phyloP scores from a whole-genome alignment of 2,329 filamentous ascomycete species.

The Sarocladium oryzae region DNA sequence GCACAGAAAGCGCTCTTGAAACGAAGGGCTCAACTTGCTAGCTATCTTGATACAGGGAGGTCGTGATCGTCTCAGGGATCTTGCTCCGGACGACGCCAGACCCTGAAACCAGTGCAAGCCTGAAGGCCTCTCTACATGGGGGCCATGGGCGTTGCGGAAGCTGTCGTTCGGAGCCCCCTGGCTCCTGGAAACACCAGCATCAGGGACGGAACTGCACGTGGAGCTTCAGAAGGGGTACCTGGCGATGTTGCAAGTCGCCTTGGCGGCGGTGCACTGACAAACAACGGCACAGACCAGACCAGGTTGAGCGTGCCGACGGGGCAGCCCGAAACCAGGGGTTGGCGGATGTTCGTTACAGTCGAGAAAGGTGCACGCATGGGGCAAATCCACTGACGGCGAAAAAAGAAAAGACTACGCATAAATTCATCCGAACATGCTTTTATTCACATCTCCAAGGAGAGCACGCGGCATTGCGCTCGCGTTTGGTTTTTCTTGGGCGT shows the following conservation, averaged over 20 bases:
- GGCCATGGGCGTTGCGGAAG: too few species aligned
- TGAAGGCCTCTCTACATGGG: too few species aligned
- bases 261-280: neutral
- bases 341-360: neutral
- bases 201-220: neutral
- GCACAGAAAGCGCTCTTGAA: conserved; percentile 10
- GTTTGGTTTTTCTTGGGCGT: conserved; percentile 1
- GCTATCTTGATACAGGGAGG: conserved; percentile 4
- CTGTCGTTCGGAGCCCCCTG: too few species aligned
- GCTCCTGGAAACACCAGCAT: neutral
- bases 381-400: too few species aligned
- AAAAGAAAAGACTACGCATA: neutral
- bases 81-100: conserved; percentile 4
- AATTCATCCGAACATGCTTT: conserved; percentile 8
- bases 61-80: conserved; percentile 6
- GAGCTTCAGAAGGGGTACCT: neutral
- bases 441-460: conserved; percentile 7
- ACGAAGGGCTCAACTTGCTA: neutral
- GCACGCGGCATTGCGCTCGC: neutral
- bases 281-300: neutral
- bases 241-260: neutral
- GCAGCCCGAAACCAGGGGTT: neutral
- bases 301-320: neutral
- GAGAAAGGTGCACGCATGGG: neutral
- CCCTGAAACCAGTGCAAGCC: conserved; percentile 1